Percentiles rank a stretch among this genome's conserved stretches.
Evolutionary conservation across 768 basidiomycete species (phyloP).

Genomic region (Piloderma croceum): DNA sequence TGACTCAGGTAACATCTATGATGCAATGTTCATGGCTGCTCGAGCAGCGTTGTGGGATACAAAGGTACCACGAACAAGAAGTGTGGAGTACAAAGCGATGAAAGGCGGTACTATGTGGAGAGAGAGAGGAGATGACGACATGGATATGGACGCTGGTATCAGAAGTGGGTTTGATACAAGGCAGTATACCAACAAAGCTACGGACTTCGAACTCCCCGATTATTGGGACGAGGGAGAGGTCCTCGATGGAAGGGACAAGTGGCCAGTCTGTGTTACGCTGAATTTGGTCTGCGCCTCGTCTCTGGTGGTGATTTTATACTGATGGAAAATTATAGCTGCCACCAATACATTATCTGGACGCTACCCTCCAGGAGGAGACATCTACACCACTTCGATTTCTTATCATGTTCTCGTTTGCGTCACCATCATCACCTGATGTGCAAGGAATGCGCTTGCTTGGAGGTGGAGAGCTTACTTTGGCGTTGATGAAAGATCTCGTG

Average conservation of each 20-base stretch:
- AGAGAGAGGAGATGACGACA: slow-evolving; percentile 31
- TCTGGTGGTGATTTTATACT: not conserved
- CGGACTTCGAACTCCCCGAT: slow-evolving; percentile 83
- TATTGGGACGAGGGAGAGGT: slow-evolving; percentile 82
- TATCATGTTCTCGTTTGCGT: slow-evolving; percentile 56
- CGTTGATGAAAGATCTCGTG: slow-evolving; percentile 46
- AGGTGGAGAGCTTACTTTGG: slow-evolving; percentile 47
- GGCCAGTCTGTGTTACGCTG: slow-evolving; percentile 76
- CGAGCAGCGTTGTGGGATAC: slow-evolving; percentile 79
- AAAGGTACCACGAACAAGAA: slow-evolving; percentile 67
- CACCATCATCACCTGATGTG: slow-evolving; percentile 32
- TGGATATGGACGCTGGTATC: slow-evolving; percentile 51
- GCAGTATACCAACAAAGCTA: slow-evolving; percentile 38
- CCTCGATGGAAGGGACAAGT: slow-evolving; percentile 52
- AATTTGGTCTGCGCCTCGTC: slow-evolving; percentile 56
- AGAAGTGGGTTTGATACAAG: slow-evolving; percentile 58
- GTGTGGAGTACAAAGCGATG: slow-evolving; percentile 59
- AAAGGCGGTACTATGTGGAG: slow-evolving; percentile 19
- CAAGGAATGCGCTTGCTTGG: slow-evolving; percentile 66
- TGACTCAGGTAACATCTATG: slow-evolving; percentile 70
- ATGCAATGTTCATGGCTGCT: slow-evolving; percentile 75
- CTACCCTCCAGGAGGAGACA: slow-evolving; percentile 64
- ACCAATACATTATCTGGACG: slow-evolving; percentile 66
- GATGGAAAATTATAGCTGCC: slow-evolving; percentile 39
- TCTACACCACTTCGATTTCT: slow-evolving; percentile 58